Evolutionary conservation across 192 early-diverging fungal genomes (phyloP), one percentile per base, ranked within the genome.

Genomic region (Allomyces macrogynus): DNA sequence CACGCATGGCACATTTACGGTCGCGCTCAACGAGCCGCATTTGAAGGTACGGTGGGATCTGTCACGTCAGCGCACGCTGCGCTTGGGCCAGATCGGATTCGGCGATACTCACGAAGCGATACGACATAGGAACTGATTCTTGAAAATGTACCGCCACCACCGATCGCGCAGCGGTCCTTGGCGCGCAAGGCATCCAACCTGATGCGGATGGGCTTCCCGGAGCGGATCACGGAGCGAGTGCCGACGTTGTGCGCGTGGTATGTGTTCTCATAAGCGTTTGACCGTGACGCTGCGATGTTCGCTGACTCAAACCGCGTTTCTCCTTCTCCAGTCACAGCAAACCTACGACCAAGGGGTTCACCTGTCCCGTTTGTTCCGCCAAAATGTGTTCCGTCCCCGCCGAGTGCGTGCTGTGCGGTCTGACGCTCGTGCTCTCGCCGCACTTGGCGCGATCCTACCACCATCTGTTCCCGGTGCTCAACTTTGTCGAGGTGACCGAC

Each of bases 141-240:
- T 66, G 89, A 88, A 66, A 76, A 79, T 23, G 82, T 98, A 16
- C 88, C 93, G 57, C 95, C 95, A n/a, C 91, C 93, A 3, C 78
- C 90, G 2, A 62, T 93, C 4, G 77, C 79, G 4, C 68, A 23
- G 14, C 49, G 20, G 49, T 20, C 63, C 4, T 70, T 70, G 16
- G 73, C 73, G 62, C 77, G 73, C 7, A 79, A 79, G 43, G 68
- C 82, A 10, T 78, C 84, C 4, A 87, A 85, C 69, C 68, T 92
- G 44, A 86, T 96, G 22, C 81, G 80, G 49, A 98, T 98, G 95
- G 95, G 95, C 42, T 98, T 98, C 64, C 91, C 95, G 1, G 42
- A 49, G 24, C 73, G 77, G 12, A 73, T 74, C 9, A 75, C 72
- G 60, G 77, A 81, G 26, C 65, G 68, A 62, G 68, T 72, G 25